Percentiles rank a stretch among this genome's conserved stretches.
Conservation (phyloP, 352 stramenopile species). For the Phytophthora agathidicida region DNA sequence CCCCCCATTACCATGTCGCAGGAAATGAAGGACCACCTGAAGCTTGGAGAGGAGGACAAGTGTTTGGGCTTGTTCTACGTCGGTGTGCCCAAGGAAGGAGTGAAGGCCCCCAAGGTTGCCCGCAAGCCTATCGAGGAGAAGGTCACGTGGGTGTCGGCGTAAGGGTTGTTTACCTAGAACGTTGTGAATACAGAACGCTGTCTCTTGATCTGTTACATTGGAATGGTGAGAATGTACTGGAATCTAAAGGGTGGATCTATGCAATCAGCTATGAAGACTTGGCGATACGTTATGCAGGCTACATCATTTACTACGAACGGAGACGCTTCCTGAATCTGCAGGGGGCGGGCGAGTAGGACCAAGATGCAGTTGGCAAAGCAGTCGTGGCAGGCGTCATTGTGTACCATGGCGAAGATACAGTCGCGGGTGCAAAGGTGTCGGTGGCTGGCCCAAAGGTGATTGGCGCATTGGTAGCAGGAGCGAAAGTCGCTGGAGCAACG, state of each 20-base stretch:
- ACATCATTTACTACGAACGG: conserved; percentile 11
- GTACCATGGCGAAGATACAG: conserved; percentile 1
- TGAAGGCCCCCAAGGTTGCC: conserved; percentile 49
- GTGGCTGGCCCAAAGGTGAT: neutral
- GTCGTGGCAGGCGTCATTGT: conserved; percentile 8
- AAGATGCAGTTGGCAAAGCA: neutral
- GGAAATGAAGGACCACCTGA: conserved; percentile 86
- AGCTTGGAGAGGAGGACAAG: conserved; percentile 73
- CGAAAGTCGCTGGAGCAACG: neutral
- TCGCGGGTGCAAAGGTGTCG: neutral
- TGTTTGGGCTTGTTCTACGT: conserved; percentile 89
- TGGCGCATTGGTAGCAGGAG: neutral
- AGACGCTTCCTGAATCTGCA: conserved; percentile 20
- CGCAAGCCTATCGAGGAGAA: conserved; percentile 83
- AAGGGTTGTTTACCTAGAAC: conserved; percentile 3
- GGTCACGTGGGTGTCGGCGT: conserved; percentile 55
- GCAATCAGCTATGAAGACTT: conserved; percentile 2
- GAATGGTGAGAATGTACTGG: no score
- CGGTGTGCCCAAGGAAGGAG: conserved; percentile 59
- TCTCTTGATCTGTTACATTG: no score
- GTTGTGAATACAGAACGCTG: neutral
- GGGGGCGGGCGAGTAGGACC: conserved; percentile 1
- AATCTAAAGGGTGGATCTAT: neutral
- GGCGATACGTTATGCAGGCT: neutral
- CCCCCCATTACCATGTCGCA: conserved; percentile 58